Conservation (phyloP, 306 rosid genomes). For the Quercus engelmannii region DNA sequence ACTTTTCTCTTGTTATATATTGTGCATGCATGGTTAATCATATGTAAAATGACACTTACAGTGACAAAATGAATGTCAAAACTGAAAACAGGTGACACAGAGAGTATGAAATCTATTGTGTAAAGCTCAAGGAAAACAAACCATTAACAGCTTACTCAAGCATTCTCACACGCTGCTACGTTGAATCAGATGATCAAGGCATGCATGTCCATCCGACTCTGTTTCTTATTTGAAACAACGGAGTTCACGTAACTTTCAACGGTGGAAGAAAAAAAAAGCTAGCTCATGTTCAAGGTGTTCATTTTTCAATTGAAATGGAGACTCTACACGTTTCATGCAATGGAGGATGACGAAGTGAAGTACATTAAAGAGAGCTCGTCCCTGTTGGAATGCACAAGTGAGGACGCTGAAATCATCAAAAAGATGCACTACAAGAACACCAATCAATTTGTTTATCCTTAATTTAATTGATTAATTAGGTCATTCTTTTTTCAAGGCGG, state of each 20-base stretch:
- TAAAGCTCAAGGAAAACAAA: conserved; percentile 63
- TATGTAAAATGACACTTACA: neutral
- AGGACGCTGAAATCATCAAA: neutral
- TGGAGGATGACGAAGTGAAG: neutral
- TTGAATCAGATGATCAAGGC: conserved; percentile 22
- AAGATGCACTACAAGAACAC: neutral
- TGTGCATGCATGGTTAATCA: neutral
- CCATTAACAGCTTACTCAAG: conserved; percentile 51
- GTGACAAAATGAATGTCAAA: neutral
- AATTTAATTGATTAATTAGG: neutral
- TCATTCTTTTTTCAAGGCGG: neutral
- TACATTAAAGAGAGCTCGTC: neutral
- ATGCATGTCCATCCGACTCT: neutral
- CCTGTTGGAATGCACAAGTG: neutral
- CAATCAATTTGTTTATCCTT: neutral
- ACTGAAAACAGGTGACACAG: conserved; percentile 56
- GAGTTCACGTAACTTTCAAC: neutral
- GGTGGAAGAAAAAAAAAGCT: neutral
- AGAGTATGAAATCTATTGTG: conserved; percentile 54
- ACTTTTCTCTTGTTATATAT: neutral
- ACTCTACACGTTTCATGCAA: neutral
- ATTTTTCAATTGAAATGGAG: neutral
- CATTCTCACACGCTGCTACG: conserved; percentile 78
- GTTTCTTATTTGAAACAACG: neutral
- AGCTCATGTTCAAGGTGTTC: neutral